Base-by-base conservation (phyloP, 1,139 yeast genomes). In the Sugiyamaella japonica region DNA sequence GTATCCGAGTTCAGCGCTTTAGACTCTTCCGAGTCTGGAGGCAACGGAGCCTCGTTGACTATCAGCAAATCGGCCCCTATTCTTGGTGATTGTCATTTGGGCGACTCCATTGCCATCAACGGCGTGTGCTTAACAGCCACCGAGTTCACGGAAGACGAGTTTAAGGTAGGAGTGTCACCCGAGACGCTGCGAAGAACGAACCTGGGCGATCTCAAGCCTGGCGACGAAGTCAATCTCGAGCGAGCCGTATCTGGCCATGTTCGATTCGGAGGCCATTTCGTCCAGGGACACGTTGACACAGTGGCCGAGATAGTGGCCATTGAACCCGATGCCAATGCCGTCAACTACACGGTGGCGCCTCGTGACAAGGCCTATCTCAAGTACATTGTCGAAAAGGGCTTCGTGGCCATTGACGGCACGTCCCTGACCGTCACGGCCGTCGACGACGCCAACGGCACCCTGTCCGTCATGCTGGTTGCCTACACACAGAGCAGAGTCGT, bases 241-340 rank as follows among this genome's bases (percentile, higher is more conserved):
- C 78, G 99, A 59, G 99, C 99, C 0, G 90, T 93, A 32, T 74
- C 81, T 57, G 88, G 78, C 3, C 90, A 88, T 52, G 90, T 85
- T 10, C 77, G 99, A 59, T 82, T 91, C 66, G 99, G 99, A 28
- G 99, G 99, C 0, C 99, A 93, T 71, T 83, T 91, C 59, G 99
- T 93, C 1, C 99, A 93, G 63, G 99, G 99, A 12, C 99, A 93
- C 73, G 91, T 95, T 34, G 99, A 93, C 68, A 89, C 97, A 0
- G 78, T 85, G 31, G 97, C 97, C 3, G 72, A 73, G 32, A 86
- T 95, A 39, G 78, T 79, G 1, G 69, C 72, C 1, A 76, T 73
- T 34, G 72, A 61, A 7, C 73, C 80, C 0, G 98, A 91, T 66
- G 95, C 87, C 2, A 88, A 90, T 70, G 86, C 98, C 1, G 75